Conservation (phyloP, 2,329 filamentous ascomycete genomes). For the Penicillium sp. region DNA sequence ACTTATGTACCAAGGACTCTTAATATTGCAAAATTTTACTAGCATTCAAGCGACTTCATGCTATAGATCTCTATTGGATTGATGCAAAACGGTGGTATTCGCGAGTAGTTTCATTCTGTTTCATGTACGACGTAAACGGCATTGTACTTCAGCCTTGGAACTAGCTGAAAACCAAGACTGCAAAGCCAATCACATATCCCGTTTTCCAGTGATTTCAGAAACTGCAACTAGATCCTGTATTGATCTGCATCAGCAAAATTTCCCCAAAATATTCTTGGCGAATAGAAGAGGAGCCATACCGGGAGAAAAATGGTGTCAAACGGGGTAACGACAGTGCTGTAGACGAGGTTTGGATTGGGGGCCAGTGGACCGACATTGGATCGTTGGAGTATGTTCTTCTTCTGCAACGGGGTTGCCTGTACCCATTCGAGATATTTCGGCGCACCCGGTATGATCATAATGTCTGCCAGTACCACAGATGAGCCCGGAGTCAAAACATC, state of each 20-base stretch:
- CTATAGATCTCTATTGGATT: no score
- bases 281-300: constrained; percentile 3
- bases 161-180: no score
- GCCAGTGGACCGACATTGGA: constrained; percentile 1
- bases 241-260: background rate
- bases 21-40: no score
- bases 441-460: constrained; percentile 21
- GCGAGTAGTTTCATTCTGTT: no score
- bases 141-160: no score
- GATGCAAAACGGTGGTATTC: no score
- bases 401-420: constrained; percentile 12
- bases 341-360: constrained; percentile 16
- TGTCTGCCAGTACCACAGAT: constrained; percentile 17
- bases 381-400: constrained; percentile 7
- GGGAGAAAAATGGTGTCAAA: constrained; percentile 15
- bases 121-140: no score
- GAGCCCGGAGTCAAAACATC: constrained; percentile 59
- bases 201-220: constrained; percentile 26
- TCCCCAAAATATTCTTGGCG: background rate
- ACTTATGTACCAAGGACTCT: no score
- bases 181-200: background rate
- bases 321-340: constrained; percentile 12
- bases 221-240: constrained; percentile 16
- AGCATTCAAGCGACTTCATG: no score
- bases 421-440: constrained; percentile 21